Conservation (phyloP, 352 stramenopile genomes). For the Pythium rishiriense region DNA sequence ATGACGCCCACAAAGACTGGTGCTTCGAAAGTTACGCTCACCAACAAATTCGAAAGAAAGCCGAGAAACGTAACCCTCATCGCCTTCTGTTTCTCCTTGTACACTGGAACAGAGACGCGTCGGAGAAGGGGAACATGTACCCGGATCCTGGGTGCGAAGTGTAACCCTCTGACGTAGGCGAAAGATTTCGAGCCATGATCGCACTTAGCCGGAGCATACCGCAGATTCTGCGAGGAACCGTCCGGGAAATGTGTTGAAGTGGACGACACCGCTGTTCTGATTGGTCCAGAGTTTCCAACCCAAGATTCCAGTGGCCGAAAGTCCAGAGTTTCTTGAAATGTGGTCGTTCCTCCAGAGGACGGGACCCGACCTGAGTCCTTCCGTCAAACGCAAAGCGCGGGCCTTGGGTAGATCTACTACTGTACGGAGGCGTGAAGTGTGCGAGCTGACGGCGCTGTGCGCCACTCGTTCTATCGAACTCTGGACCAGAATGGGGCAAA, state of each 20-base stretch:
- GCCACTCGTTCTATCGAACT: not conserved
- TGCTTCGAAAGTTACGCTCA: conserved; percentile 14
- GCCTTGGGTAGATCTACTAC: no score
- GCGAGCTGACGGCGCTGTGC: not conserved
- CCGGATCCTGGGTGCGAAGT: not conserved
- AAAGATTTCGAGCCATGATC: not conserved
- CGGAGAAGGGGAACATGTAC: not conserved
- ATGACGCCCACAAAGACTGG: conserved; percentile 2
- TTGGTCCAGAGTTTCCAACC: not conserved
- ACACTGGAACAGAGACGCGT: conserved; percentile 1
- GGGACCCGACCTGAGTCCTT: conserved; percentile 4
- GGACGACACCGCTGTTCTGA: not conserved
- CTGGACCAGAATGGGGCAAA: no score
- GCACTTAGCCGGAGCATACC: conserved; percentile 8
- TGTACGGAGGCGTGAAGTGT: no score
- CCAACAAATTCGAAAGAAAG: conserved; percentile 12
- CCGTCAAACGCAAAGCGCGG: no score
- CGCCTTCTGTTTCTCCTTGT: not conserved
- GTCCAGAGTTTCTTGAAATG: not conserved
- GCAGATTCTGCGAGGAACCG: conserved; percentile 4
- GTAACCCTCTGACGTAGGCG: conserved; percentile 15
- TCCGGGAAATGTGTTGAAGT: conserved; percentile 18
- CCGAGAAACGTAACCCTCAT: conserved; percentile 8
- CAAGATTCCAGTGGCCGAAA: not conserved
- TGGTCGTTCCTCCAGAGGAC: not conserved